Conservation (phyloP, 2,329 filamentous ascomycete genomes). For the Aspergillus pseudoviridinutans region DNA sequence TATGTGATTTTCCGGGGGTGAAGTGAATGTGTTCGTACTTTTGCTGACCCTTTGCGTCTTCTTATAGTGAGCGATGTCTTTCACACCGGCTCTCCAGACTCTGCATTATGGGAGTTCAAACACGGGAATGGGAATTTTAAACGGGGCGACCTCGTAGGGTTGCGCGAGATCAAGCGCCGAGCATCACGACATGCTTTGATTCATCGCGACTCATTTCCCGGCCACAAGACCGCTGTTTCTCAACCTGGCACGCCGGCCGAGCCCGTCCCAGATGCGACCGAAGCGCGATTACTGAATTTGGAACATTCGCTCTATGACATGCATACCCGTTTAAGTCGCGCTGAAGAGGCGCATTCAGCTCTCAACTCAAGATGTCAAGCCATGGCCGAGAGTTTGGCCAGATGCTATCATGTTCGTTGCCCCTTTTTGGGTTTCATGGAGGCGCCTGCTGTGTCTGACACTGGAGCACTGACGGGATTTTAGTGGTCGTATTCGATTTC, state of each 20-base stretch:
- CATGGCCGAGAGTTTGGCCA: conserved; percentile 73
- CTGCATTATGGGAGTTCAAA: conserved; percentile 97
- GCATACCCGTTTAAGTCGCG: conserved; percentile 68
- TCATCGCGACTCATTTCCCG: conserved; percentile 82
- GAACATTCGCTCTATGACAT: conserved; percentile 84
- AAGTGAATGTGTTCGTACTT: background rate
- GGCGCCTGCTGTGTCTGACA: conserved; percentile 2
- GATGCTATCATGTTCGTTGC: conserved; percentile 60
- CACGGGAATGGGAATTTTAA: conserved; percentile 98
- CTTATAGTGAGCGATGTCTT: conserved; percentile 90
- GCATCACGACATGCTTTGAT: conserved; percentile 91
- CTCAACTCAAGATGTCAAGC: conserved; percentile 78
- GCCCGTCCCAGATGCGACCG: conserved; percentile 72
- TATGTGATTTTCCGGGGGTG: conserved; percentile 35
- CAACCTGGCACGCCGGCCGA: conserved; percentile 84
- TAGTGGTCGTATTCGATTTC: conserved; percentile 83
- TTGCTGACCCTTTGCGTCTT: conserved; percentile 7
- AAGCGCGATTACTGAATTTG: conserved; percentile 68
- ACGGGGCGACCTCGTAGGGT: conserved; percentile 81
- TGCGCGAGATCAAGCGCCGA: conserved; percentile 92
- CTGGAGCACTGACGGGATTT: background rate
- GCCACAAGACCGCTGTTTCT: conserved; percentile 68
- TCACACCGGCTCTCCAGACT: conserved; percentile 88
- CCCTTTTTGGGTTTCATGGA: conserved; percentile 1
- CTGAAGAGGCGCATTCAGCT: conserved; percentile 76